Evolutionary conservation across 441 rosid species (phyloP), one percentile per base, ranked within the genome.

Genomic region (Aquilaria agallochum): DNA sequence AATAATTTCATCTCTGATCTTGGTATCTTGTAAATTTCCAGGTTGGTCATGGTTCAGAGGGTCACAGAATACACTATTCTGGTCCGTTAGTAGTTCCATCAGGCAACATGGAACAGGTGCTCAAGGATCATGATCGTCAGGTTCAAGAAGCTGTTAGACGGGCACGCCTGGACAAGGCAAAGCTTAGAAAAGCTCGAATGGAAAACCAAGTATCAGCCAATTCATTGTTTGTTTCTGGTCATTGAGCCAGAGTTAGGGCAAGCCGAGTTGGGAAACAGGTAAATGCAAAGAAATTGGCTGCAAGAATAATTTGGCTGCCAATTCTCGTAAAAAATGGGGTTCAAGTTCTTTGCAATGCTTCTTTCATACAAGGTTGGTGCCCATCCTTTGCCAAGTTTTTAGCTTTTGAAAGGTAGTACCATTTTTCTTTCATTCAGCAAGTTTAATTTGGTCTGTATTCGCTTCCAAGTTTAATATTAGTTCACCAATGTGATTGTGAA

Each of bases 41-140:
- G 96, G 75, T 89, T 67, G 96, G 92, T 15, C 85, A 89, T 53
- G 99, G 97, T 47, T 89, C 97, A 46, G 91, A 84, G 82, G 97
- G 92, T 58, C 85, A 80, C 66, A 94, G 87, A 74, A 84, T 86
- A 56, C 96, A 91, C 74, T 89, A 94, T 65, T 94, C 97, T 10
- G 94, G 95, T 49, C 96, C 97, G 0, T 68, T 91, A 77, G 50
- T 90, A 42, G 88, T 80, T 48, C 98, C 95, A 36, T 83, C 97
- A 5, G 87, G 92, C 54, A 91, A 91, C 72, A 71, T 86, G 95
- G 97, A 94, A 70, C 96, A 94, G 65, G 76, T 87, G 80, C 77
- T 91, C 31, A 91, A 87, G 78, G 97, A 94, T 60, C 99, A 94
- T 36, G 97, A 94, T 68, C 92, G 94, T 34, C 99, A 91, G 33